Evolutionary conservation across 2,329 filamentous ascomycete genomes (phyloP).

Genomic region (Botrytis galanthina): DNA sequence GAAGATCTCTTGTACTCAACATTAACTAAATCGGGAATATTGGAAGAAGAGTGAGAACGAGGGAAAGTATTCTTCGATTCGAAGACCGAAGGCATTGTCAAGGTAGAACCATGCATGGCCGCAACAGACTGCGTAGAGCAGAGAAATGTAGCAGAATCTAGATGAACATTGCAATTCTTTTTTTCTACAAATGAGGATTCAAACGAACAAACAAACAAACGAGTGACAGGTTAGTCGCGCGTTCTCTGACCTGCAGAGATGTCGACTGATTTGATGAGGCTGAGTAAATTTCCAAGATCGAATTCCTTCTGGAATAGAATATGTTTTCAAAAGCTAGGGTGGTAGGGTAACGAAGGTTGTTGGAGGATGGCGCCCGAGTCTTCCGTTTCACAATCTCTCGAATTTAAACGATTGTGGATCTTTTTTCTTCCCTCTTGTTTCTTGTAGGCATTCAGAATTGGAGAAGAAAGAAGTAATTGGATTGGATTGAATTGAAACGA

Average conservation of each 20-base stretch:
- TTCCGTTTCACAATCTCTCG: slow-evolving; percentile 18
- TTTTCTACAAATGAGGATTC: background rate
- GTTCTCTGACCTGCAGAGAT: slow-evolving; percentile 19
- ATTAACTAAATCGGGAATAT: slow-evolving; percentile 34
- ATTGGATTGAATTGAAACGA: background rate
- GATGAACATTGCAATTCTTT: slow-evolving; percentile 15
- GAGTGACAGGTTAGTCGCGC: slow-evolving; percentile 9
- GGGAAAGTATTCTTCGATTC: slow-evolving; percentile 33
- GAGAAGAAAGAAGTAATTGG: background rate
- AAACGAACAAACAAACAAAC: slow-evolving; percentile 1
- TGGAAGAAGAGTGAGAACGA: slow-evolving; percentile 39
- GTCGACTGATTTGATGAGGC: slow-evolving; percentile 14
- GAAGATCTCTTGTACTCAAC: slow-evolving; percentile 32
- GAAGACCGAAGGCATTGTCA: slow-evolving; percentile 37
- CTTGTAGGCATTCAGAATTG: background rate
- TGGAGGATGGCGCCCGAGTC: background rate
- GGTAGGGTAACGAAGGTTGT: background rate
- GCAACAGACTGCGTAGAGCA: slow-evolving; percentile 27
- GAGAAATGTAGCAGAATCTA: slow-evolving; percentile 17
- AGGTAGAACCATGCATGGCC: slow-evolving; percentile 35
- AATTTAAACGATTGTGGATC: slow-evolving; percentile 14
- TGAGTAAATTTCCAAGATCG: background rate
- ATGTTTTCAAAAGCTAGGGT: background rate
- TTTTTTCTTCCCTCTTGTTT: background rate
- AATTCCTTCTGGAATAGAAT: background rate